A percentile compares a stretch with the other conserved stretches of the same genome.
phyloP scores from a whole-genome alignment of 2,329 filamentous ascomycete genomes.

The Pseudogymnoascus destructans region DNA sequence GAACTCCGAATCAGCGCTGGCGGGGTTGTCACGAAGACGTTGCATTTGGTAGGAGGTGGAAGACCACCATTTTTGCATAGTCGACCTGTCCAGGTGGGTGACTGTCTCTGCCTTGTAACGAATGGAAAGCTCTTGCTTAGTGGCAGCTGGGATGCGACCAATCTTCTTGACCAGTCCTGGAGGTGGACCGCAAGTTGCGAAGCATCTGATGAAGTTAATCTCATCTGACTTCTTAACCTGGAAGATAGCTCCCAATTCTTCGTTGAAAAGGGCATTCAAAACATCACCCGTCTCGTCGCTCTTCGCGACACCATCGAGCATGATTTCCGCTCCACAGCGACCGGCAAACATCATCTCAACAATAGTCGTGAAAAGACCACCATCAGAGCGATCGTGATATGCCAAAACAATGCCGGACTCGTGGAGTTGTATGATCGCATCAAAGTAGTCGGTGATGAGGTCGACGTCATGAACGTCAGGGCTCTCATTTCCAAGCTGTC shows the following conservation, averaged over 20 bases:
- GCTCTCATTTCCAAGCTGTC: conserved; percentile 69
- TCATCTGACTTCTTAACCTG: conserved; percentile 80
- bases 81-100: conserved; percentile 53
- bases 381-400: conserved; percentile 90
- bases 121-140: conserved; percentile 66
- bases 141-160: conserved; percentile 54
- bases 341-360: conserved; percentile 98
- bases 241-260: conserved; percentile 92
- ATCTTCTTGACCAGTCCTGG: conserved; percentile 72
- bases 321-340: conserved; percentile 73
- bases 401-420: conserved; percentile 66
- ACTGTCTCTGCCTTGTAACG: conserved; percentile 57
- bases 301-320: conserved; percentile 60
- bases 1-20: conserved; percentile 75
- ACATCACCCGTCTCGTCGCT: conserved; percentile 47
- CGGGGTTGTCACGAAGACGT: conserved; percentile 74
- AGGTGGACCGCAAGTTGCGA: conserved; percentile 79
- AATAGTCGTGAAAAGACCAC: conserved; percentile 78
- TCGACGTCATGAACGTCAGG: conserved; percentile 78
- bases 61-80: conserved; percentile 80
- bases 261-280: conserved; percentile 78
- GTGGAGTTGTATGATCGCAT: conserved; percentile 59
- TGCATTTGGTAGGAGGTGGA: conserved; percentile 87
- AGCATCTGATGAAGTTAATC: conserved; percentile 74
- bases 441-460: conserved; percentile 78